Evolutionary conservation across 495 filamentous ascomycete genomes (phyloP), one percentile per base, ranked within the genome.

Genomic region (Patellaria atrata): DNA sequence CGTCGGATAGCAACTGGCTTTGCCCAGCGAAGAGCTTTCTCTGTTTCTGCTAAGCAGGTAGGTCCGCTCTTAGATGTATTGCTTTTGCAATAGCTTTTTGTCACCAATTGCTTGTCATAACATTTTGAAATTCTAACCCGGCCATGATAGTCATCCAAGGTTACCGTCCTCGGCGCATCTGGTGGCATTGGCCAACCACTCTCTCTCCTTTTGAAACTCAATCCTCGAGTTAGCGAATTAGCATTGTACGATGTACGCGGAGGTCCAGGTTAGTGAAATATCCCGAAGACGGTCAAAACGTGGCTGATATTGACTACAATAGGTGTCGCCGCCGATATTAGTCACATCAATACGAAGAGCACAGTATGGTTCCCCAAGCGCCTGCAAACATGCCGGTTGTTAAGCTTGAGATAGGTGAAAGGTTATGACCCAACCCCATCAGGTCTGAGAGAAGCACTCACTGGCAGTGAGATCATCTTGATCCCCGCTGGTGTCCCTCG

Each of bases 341-440:
- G 80, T 52, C 89, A 97, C 70, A 84, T 96, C 71, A 96, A 96
- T 73, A 94, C 91, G 59, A 93, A 91, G 75, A 87, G 80, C 72
- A 78, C 58, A 40, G 60, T 63, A 56, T 19, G 54, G 35, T 28
- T 22, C 35, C 22, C 33, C 41, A 15, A 13, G 19, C 21, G 35
- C 4, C 19, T 10, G 9, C 19, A n/a, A 12, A 32, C 10, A 12
- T 10, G 25, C 14, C 16, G 26, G 22, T 27, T 29, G 17, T 39
- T 43, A 48, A 30, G 50, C 24, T 14, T 15, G 6, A 3, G 19
- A 29, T 33, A 63, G 60, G 89, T 96, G 56, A 83, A 65, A 41
- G 89, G 89, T 54, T 94, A 91, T 61, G 73, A 80, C 40, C 69
- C 82, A 37, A 79, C 73, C 40, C 63, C 74, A 32, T 64, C 69